Conservation (phyloP, 2,329 filamentous ascomycete species). For the Claviceps capensis region DNA sequence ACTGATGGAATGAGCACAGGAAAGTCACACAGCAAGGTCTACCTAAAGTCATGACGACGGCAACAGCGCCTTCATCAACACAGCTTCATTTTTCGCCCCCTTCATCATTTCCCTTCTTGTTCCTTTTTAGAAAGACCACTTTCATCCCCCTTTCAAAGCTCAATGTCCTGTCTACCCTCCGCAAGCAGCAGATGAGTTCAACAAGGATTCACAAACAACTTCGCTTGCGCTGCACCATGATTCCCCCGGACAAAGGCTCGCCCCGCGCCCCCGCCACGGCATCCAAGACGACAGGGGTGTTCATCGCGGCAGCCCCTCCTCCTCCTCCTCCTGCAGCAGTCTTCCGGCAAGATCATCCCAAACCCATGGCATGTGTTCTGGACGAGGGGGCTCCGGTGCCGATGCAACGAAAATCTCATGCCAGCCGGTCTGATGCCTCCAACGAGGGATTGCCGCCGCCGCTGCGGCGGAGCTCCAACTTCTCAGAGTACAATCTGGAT, state of each 20-base stretch:
- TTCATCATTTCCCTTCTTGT: no score
- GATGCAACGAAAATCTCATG: slow-evolving; percentile 6
- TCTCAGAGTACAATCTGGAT: slow-evolving; percentile 61
- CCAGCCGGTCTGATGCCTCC: slow-evolving; percentile 14
- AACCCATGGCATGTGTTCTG: slow-evolving; percentile 15
- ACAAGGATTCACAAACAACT: no score
- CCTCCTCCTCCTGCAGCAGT: slow-evolving; percentile 20
- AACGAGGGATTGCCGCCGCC: slow-evolving; percentile 11
- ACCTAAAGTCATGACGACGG: no score
- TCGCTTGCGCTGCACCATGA: slow-evolving; percentile 4
- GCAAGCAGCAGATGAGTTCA: no score
- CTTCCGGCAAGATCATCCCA: slow-evolving; percentile 23
- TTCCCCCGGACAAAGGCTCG: slow-evolving; percentile 8
- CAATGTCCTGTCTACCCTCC: neutral
- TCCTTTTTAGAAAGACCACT: no score
- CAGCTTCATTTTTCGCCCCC: no score
- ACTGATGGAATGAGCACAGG: no score
- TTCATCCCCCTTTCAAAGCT: no score
- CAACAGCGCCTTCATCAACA: no score
- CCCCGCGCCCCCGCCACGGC: neutral
- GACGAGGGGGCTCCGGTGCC: slow-evolving; percentile 19
- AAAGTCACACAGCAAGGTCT: no score
- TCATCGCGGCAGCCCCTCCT: slow-evolving; percentile 6
- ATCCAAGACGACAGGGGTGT: slow-evolving; percentile 4
- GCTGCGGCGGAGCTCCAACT: slow-evolving; percentile 59